These are phyloP conservation scores for Hygrophorus russula DNA, from an alignment of 768 basidiomycete species.

Conservation along the genomic window DNA sequence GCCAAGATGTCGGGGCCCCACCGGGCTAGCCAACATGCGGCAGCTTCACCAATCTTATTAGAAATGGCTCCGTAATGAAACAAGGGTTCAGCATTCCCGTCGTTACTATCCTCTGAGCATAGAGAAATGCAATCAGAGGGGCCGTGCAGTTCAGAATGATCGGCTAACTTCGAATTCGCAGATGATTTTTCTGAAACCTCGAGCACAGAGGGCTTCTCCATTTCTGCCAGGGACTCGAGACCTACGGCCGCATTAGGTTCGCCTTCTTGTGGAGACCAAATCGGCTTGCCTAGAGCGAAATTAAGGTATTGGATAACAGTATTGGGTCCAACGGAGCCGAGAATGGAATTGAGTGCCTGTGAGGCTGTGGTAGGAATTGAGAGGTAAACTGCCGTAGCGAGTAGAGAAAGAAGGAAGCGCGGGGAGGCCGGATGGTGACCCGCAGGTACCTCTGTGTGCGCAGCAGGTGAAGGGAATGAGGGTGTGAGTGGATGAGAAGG, in stretches of 20 bases:
- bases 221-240: constrained; percentile 54
- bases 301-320: constrained; percentile 69
- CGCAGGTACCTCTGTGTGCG: constrained; percentile 25
- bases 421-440: constrained; percentile 70
- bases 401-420: constrained; percentile 71
- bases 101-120: background rate
- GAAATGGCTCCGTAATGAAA: constrained; percentile 83
- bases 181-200: constrained; percentile 2
- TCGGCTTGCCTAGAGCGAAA: constrained; percentile 69
- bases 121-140: background rate
- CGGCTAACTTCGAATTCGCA: background rate
- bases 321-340: constrained; percentile 67
- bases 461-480: constrained; percentile 32
- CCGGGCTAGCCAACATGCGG: constrained; percentile 75
- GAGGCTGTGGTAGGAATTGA: constrained; percentile 69
- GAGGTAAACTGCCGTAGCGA: constrained; percentile 81
- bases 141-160: background rate
- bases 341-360: constrained; percentile 59
- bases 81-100: constrained; percentile 19
- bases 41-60: constrained; percentile 86
- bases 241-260: constrained; percentile 59
- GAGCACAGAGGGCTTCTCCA: constrained; percentile 14
- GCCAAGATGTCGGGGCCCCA: constrained; percentile 79
- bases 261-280: constrained; percentile 26
- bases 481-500: constrained; percentile 60